Evolutionary conservation across 2,329 filamentous ascomycete genomes (phyloP), one percentile per base, ranked within the genome.

Genomic region (Hypoxylon sp.): DNA sequence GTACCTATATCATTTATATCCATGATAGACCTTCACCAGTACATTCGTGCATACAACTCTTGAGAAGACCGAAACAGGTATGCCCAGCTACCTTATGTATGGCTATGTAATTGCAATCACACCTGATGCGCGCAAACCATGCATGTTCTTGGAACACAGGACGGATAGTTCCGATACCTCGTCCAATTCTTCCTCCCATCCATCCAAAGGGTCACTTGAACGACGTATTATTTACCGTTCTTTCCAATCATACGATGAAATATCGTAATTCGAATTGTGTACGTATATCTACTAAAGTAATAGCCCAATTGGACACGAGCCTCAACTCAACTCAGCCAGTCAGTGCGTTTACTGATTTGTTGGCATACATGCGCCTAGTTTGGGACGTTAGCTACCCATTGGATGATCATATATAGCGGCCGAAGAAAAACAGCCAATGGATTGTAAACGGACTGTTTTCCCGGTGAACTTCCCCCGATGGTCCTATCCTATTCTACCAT

Each of bases 101-200:
- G 17, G 39, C 35, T 44, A 44, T 69, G 63, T 70, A 58, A 68
- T 67, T 61, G 51, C 60, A 69, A 70, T 71, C 67, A 69, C 67
- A 71, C 67, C 63, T 66, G 63, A 69, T 69, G 60, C 64, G 60
- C 63, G 69, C 69, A 71, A 66, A 65, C 63, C 66, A 69, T 71
- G 69, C 66, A 71, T 42, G 33, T 57, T 55, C 54, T 65, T 67
- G 66, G 60, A 59, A 71, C 51, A 64, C 54, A 51, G 52, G 57
- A 71, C 69, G 69, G 69, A 61, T 71, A 70, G 51, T 70, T 71
- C 69, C 69, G 69, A 63, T 42, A 54, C 42, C 19, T 57, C 50
- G 19, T 48, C 54, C 22, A 61, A 11, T 24, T 67, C 42, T 24
- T 52, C 47, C 33, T 50, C 37, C 55, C 57, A 55, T 64, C 57